Base-by-base conservation (phyloP, 768 basidiomycete species). In the Albatrellus ellisii region DNA sequence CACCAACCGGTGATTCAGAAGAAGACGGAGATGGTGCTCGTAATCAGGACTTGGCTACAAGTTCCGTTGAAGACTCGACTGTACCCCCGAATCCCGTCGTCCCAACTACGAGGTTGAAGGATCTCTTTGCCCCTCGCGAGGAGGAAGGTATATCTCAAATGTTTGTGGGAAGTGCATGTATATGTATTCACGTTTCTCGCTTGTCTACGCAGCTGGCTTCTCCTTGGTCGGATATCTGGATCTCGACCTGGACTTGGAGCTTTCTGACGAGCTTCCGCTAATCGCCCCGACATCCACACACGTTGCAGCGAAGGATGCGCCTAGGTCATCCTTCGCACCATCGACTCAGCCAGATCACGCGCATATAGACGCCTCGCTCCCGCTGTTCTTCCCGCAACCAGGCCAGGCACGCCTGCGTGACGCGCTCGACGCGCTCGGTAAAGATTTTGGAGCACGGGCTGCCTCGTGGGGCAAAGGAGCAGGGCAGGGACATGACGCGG, bases 161-260 rank as follows among this genome's bases (percentile, higher is more conserved):
- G 14, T 11, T 36, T 18, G 36, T 3, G 26, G 26, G 25, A 25
- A 21, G 11, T 26, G 20, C 14, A 2, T 36, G 8, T 18, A 29
- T 32, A 4, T 40, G 22, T 15, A 20, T 9, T 36, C 20, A 20
- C 21, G 26, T 40, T 33, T 20, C 10, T 1, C 36, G 35, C 6
- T n/a, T 9, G 39, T 1, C 18, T 26, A 31, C 48, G 4, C 45
- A 79, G 79, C 60, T 31, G 72, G 73, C 15, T 88, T 88, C 59
- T 86, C 86, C 9, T 64, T 88, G n/a, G 65, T 87, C 4, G 71
- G 70, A 0, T 77, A 86, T 47, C 70, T 88, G 26, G 77, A 83
- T 37, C 64, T 82, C 12, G 79, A 82, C 39, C 14, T 46, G n/a
- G 73, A 75, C 27, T 43, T 71, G 22, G 52, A 58, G 21, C 48